A percentile compares a stretch with the other conserved stretches of the same genome.
These are phyloP conservation scores for Moesziomyces sp. DNA, from an alignment of 1,284 basidiomycete genomes.

Conservation along the genomic window DNA sequence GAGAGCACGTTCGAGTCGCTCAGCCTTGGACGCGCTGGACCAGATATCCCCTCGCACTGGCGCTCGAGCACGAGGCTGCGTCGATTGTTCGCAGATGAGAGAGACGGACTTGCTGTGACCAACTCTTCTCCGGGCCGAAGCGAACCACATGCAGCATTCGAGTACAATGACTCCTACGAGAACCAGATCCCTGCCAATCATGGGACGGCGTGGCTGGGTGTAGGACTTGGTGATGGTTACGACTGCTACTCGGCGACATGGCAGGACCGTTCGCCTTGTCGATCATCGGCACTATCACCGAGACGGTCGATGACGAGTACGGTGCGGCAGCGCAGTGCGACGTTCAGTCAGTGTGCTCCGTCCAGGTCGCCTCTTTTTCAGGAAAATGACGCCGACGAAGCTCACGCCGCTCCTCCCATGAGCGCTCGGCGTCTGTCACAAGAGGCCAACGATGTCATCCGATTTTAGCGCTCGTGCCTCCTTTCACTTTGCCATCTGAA, in stretches of 20 bases:
- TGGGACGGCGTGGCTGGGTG: neutral
- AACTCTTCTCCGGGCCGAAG: slow-evolving; percentile 16
- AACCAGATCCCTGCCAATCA: slow-evolving; percentile 4
- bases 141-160: slow-evolving; percentile 26
- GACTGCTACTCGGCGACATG: slow-evolving; percentile 7
- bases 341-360: slow-evolving; percentile 2
- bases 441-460: slow-evolving; percentile 26
- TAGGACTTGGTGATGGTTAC: neutral
- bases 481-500: neutral
- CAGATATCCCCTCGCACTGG: slow-evolving; percentile 16
- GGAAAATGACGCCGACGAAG: too few relatives aligned
- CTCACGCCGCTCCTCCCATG: too few relatives aligned
- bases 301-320: slow-evolving; percentile 4
- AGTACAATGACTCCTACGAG: slow-evolving; percentile 30
- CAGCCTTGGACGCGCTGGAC: neutral
- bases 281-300: slow-evolving; percentile 29
- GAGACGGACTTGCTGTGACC: neutral
- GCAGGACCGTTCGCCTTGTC: slow-evolving; percentile 19
- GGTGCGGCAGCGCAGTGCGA: slow-evolving; percentile 29
- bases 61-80: slow-evolving; percentile 10
- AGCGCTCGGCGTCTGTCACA: too few relatives aligned
- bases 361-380: too few relatives aligned
- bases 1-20: neutral
- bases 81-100: neutral
- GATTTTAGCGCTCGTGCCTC: slow-evolving; percentile 9